phyloP scores from a whole-genome alignment of 202 grass and related monocot genomes.

The Setaria viridis region DNA sequence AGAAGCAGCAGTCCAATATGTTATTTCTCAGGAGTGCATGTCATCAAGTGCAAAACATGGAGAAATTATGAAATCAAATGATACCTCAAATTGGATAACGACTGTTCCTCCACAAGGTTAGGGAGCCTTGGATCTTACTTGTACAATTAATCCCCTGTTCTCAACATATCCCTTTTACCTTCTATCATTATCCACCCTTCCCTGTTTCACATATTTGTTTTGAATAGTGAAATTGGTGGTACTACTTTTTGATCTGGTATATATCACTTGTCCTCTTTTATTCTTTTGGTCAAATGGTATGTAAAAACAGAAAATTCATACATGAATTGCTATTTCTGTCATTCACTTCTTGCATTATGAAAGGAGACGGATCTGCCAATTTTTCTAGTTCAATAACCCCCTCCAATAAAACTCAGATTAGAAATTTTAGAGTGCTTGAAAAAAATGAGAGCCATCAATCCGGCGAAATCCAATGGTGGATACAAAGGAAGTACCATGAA shows the following conservation, averaged over 20 bases:
- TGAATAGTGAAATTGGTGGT: conserved; percentile 28
- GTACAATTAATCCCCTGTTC: conserved; percentile 3
- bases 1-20: conserved; percentile 75
- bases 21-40: conserved; percentile 61
- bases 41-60: conserved; percentile 49
- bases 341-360: conserved; percentile 22
- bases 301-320: conserved; percentile 33
- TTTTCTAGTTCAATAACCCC: conserved; percentile 17
- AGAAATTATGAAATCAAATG: conserved; percentile 57
- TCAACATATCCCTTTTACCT: conserved; percentile 9
- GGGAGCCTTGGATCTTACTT: conserved; percentile 40
- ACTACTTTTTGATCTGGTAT: conserved; percentile 19
- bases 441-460: too few species aligned
- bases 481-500: too few species aligned
- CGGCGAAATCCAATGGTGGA: too few species aligned
- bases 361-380: conserved; percentile 20
- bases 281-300: conserved; percentile 37
- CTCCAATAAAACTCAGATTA: not conserved
- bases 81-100: conserved; percentile 50
- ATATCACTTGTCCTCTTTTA: conserved; percentile 21
- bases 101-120: conserved; percentile 66
- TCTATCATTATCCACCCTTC: too few species aligned
- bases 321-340: not conserved
- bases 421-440: too few species aligned
- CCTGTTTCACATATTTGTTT: too few species aligned